Base-by-base conservation (phyloP, 768 basidiomycete genomes). In the Lactifluus pinguis region DNA sequence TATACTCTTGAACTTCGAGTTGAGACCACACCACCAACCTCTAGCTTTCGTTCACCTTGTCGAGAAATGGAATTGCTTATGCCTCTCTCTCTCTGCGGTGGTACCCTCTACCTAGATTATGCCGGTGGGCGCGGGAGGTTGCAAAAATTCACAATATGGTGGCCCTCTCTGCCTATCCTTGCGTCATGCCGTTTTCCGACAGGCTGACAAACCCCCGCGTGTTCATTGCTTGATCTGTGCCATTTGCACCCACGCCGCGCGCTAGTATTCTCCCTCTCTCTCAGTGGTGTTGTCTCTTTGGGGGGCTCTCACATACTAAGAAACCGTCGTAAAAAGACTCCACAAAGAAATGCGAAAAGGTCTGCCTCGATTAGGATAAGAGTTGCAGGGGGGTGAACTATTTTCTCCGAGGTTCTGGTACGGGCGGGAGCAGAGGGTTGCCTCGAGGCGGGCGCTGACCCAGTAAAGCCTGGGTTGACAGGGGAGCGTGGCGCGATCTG, bases 391-490 rank as follows among this genome's bases (percentile, higher is more conserved):
- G 17, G 21, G 5, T 39, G 25, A 25, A 13, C 45, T n/a, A 47
- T 25, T 21, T 25, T 25, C 10, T 29, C 47, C 25, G 25, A n/a
- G 44, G 8, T n/a, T 54, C 13, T 54, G 38, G 41, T 60, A 53
- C 53, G 45, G 45, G 50, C 17, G 39, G 7, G 21, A 19, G 25
- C 45, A 15, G 14, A 15, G 44, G 44, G 14, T 25, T 29, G 58
- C 61, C 61, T 60, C 61, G 58, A 53, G 61, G 61, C 61, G 21
- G 10, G 19, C 21, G 4, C n/a, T 25, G 32, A 15, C n/a, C n/a
- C 42, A 14, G 42, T 21, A 14, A 52, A 52, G 21, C 29, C n/a
- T 41, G 51, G 38, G 52, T 60, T 41, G 45, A 55, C 30, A 60
- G 25, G 58, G 58, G 51, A 11, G 29, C 11, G 49, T 41, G 49